Conservation (phyloP, 768 basidiomycete species). For the Tylopilus rubrobrunneus region DNA sequence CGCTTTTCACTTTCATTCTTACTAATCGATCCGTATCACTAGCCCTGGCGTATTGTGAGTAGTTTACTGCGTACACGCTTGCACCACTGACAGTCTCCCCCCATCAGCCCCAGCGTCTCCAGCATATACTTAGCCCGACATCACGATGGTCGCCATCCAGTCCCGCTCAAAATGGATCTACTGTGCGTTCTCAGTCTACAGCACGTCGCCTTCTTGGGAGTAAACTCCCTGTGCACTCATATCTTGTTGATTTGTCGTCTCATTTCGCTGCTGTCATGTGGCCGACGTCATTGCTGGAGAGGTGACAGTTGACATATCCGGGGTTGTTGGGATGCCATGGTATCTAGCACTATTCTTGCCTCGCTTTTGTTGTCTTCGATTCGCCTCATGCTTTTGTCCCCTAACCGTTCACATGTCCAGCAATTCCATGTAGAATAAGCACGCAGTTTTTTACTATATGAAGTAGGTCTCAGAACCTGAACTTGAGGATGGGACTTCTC, state of each 20-base stretch:
- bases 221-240: slow-evolving; percentile 16
- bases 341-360: slow-evolving; percentile 23
- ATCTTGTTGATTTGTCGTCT: not conserved
- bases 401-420: slow-evolving; percentile 15
- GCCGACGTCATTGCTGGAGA: slow-evolving; percentile 8
- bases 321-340: slow-evolving; percentile 10
- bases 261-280: not conserved
- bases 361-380: slow-evolving; percentile 10
- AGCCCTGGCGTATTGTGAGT: slow-evolving; percentile 26
- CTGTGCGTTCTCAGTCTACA: slow-evolving; percentile 39
- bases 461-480: too few species aligned
- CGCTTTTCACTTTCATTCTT: not conserved
- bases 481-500: too few species aligned
- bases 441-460: slow-evolving; percentile 2
- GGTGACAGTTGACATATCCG: not conserved
- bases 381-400: slow-evolving; percentile 2
- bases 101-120: slow-evolving; percentile 74
- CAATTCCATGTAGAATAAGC: slow-evolving; percentile 36
- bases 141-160: slow-evolving; percentile 82
- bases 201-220: slow-evolving; percentile 52
- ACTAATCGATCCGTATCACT: not conserved
- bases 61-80: not conserved
- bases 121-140: slow-evolving; percentile 80
- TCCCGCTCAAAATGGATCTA: slow-evolving; percentile 54
- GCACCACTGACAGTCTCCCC: slow-evolving; percentile 15